A percentile compares a stretch with the other conserved stretches of the same genome.
These are phyloP conservation scores for Eucalyptus cloeziana DNA, from an alignment of 345 rosid species.

Conservation along the genomic window DNA sequence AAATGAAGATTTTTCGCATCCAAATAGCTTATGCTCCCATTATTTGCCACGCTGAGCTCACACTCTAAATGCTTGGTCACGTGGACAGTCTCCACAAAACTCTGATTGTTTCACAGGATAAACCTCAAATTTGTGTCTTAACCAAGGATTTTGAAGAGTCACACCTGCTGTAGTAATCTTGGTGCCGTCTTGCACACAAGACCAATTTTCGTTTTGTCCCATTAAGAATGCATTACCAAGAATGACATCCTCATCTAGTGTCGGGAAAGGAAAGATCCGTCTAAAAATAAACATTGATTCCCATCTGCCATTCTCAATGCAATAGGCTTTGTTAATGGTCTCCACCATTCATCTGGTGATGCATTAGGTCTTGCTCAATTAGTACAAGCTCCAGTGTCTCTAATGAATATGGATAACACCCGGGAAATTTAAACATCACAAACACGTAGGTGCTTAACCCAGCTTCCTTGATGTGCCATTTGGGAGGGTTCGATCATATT, in stretches of 20 bases:
- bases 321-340: neutral
- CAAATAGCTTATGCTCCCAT: no score
- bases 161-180: neutral
- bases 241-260: no score
- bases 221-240: no score
- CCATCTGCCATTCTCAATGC: neutral
- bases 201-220: neutral
- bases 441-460: neutral
- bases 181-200: neutral
- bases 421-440: neutral
- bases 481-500: neutral
- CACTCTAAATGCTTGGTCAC: neutral
- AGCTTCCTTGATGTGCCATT: neutral
- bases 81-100: neutral
- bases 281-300: neutral
- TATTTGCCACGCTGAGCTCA: neutral
- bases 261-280: no score
- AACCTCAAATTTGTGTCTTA: neutral
- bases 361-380: neutral
- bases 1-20: no score
- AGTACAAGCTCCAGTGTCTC: neutral
- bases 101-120: no score
- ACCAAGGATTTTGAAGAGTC: neutral
- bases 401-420: neutral
- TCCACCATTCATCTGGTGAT: neutral